A percentile compares a stretch with the other conserved stretches of the same genome.
These are phyloP conservation scores for Fallopia convolvulus DNA, from an alignment of 148 eudicot genomes.

Conservation along the genomic window DNA sequence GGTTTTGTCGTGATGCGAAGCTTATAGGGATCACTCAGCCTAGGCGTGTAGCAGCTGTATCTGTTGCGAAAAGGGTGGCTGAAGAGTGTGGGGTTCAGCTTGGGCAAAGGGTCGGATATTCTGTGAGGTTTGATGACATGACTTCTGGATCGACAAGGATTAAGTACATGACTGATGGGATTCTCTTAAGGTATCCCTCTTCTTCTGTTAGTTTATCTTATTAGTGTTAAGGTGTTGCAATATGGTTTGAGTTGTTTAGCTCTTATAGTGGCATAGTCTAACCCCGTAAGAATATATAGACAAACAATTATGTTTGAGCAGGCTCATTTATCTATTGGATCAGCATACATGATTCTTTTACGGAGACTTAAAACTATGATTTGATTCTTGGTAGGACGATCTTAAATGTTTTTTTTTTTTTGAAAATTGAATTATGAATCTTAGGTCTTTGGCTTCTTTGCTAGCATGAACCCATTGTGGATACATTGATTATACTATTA, in stretches of 20 bases:
- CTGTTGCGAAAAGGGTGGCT: constrained; percentile 94
- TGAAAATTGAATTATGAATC: background rate
- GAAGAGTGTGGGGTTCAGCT: constrained; percentile 80
- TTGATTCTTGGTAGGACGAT: background rate
- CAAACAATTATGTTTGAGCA: background rate
- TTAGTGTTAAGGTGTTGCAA: background rate
- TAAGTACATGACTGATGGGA: constrained; percentile 97
- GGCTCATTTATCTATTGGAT: background rate
- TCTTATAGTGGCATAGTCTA: background rate
- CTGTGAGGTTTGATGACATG: constrained; percentile 83
- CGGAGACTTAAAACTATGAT: background rate
- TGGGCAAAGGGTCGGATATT: constrained; percentile 88
- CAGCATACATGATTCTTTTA: background rate
- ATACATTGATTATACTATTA: background rate
- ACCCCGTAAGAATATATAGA: background rate
- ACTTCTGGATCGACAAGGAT: constrained; percentile 80
- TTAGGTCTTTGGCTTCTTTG: background rate
- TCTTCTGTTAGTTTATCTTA: background rate
- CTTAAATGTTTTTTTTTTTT: no score
- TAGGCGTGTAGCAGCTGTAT: constrained; percentile 90
- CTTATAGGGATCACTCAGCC: constrained; percentile 91
- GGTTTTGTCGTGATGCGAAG: constrained; percentile 67
- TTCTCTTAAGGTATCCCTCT: constrained; percentile 59
- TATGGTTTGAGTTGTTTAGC: background rate
- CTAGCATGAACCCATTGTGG: background rate